A percentile compares a stretch with the other conserved stretches of the same genome.
These are phyloP conservation scores for Diaporthe sp. DNA, from an alignment of 2,329 filamentous ascomycete genomes.

Conservation along the genomic window DNA sequence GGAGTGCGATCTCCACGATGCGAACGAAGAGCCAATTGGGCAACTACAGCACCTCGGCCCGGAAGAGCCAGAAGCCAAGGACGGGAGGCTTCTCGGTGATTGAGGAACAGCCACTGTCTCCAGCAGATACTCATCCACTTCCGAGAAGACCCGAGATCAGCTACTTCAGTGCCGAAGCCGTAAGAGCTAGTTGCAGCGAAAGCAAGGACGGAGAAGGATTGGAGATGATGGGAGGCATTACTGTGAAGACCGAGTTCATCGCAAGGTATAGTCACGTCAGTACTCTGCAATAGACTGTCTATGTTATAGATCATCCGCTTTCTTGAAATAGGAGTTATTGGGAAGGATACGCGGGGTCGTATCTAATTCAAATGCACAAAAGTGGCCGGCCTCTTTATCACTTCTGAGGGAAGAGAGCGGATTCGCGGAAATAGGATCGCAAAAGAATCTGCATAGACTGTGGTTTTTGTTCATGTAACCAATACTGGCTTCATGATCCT, in stretches of 20 bases:
- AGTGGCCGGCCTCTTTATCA: background rate
- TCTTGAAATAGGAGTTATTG: background rate
- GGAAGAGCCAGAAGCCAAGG: constrained; percentile 17
- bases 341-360: background rate
- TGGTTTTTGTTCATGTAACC: background rate
- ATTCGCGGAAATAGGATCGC: too few species aligned
- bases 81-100: constrained; percentile 23
- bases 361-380: background rate
- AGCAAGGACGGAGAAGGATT: constrained; percentile 8
- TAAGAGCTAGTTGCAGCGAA: constrained; percentile 3
- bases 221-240: constrained; percentile 31
- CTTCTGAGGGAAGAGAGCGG: background rate
- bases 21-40: background rate
- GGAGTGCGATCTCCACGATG: constrained; percentile 11
- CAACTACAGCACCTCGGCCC: background rate
- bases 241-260: constrained; percentile 25
- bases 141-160: constrained; percentile 12
- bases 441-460: background rate
- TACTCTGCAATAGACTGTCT: background rate
- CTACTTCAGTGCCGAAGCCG: constrained; percentile 29
- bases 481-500: constrained; percentile 15
- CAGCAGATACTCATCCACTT: background rate
- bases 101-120: constrained; percentile 18
- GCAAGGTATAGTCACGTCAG: constrained; percentile 23
- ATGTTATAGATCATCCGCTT: background rate